Conservation (phyloP, 2,329 filamentous ascomycete genomes). For the Apiospora rasikravindrae region DNA sequence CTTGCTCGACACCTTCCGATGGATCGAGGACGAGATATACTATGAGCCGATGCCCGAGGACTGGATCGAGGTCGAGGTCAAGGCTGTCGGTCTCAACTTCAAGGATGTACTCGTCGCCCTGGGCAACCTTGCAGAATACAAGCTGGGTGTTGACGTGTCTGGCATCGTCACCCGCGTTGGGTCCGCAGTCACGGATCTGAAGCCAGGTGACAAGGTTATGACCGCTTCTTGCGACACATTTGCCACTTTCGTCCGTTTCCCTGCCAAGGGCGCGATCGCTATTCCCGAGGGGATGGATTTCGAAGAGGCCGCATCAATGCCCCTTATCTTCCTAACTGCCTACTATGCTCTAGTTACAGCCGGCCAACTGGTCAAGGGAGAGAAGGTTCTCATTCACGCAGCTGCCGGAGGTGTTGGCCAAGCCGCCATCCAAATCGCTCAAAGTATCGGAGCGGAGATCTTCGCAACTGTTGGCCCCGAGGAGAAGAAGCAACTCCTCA, state of each 20-base stretch:
- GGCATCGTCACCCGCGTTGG: slow-evolving; percentile 44
- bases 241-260: slow-evolving; percentile 35
- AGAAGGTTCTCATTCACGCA: slow-evolving; percentile 48
- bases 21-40: neutral
- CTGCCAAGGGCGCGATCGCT: slow-evolving; percentile 34
- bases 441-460: slow-evolving; percentile 42
- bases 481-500: slow-evolving; percentile 44
- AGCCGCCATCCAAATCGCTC: slow-evolving; percentile 47
- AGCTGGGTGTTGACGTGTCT: slow-evolving; percentile 46
- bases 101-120: slow-evolving; percentile 42
- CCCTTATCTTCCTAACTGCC: slow-evolving; percentile 47
- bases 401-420: slow-evolving; percentile 50
- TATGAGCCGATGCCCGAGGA: neutral
- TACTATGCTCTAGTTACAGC: slow-evolving; percentile 45
- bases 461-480: slow-evolving; percentile 44
- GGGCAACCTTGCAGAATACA: slow-evolving; percentile 38
- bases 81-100: slow-evolving; percentile 40
- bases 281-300: slow-evolving; percentile 29
- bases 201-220: slow-evolving; percentile 45
- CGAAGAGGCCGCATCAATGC: slow-evolving; percentile 35
- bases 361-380: slow-evolving; percentile 32
- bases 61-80: slow-evolving; percentile 44
- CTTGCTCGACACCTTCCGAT: slow-evolving; percentile 21
- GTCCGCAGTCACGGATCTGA: slow-evolving; percentile 35
- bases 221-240: slow-evolving; percentile 18